These are phyloP conservation scores for Clarireedia paspali DNA, from an alignment of 2,329 filamentous ascomycete genomes.

Conservation along the genomic window DNA sequence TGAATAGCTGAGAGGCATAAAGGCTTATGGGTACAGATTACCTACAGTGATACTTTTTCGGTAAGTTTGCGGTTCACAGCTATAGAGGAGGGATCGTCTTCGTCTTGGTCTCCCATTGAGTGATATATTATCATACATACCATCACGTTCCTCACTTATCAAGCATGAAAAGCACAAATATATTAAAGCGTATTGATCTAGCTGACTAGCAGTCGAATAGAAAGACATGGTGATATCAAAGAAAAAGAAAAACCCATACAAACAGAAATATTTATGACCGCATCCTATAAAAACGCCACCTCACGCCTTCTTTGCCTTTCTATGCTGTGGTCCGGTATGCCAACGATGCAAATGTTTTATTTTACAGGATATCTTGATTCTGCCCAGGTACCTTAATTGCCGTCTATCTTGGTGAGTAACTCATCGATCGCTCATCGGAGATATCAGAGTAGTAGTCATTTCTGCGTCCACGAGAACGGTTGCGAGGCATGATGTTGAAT, in stretches of 20 bases:
- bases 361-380: not conserved
- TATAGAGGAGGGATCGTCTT: too few relatives aligned
- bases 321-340: not conserved
- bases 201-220: not conserved
- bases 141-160: too few relatives aligned
- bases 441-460: not conserved
- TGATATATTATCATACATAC: too few relatives aligned
- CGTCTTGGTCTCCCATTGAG: too few relatives aligned
- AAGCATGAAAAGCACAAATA: too few relatives aligned
- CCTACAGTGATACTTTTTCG: too few relatives aligned
- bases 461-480: conserved; percentile 1
- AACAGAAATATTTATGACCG: not conserved
- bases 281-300: not conserved
- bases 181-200: not conserved
- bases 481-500: not conserved
- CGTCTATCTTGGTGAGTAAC: not conserved
- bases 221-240: not conserved
- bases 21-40: too few relatives aligned
- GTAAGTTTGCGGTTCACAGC: too few relatives aligned
- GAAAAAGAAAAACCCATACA: not conserved
- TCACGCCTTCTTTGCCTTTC: not conserved
- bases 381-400: not conserved
- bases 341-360: not conserved
- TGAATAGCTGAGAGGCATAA: too few relatives aligned
- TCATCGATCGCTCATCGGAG: not conserved